Conservation (phyloP, 305 asterid species). For the Ruellia speciosa region DNA sequence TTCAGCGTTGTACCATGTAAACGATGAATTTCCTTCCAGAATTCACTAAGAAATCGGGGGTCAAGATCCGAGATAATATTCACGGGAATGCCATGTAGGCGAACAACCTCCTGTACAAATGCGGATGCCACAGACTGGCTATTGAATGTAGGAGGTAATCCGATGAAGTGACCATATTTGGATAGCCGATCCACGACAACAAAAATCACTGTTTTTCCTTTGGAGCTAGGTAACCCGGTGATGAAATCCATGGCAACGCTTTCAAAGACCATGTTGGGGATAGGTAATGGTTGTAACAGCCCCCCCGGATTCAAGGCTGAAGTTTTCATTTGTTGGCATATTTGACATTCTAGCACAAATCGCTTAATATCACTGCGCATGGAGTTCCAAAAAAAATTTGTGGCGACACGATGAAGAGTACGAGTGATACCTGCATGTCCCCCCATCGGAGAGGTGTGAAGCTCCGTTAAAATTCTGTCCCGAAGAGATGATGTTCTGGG, state of each 20-base stretch:
- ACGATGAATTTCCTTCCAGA: not conserved
- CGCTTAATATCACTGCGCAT: too few species aligned
- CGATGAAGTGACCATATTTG: not conserved
- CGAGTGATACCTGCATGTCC: too few species aligned
- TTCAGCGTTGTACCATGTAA: not conserved
- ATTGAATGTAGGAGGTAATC: not conserved
- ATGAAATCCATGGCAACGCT: not conserved
- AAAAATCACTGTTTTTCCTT: not conserved
- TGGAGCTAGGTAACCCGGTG: not conserved
- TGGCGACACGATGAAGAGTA: too few species aligned
- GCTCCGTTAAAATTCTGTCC: too few species aligned
- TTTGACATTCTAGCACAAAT: not conserved
- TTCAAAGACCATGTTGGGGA: not conserved
- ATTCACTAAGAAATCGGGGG: not conserved
- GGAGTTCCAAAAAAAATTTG: too few species aligned
- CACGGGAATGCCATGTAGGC: not conserved
- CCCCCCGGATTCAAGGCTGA: not conserved
- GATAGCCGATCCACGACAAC: not conserved
- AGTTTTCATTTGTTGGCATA: not conserved
- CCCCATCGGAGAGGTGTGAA: too few species aligned
- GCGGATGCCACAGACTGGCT: not conserved
- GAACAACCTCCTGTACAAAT: not conserved
- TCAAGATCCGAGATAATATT: not conserved
- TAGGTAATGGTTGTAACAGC: not conserved
- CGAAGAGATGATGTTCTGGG: too few species aligned